Base-by-base conservation (phyloP, 2,329 filamentous ascomycete genomes). In the Alternaria incomplexa region DNA sequence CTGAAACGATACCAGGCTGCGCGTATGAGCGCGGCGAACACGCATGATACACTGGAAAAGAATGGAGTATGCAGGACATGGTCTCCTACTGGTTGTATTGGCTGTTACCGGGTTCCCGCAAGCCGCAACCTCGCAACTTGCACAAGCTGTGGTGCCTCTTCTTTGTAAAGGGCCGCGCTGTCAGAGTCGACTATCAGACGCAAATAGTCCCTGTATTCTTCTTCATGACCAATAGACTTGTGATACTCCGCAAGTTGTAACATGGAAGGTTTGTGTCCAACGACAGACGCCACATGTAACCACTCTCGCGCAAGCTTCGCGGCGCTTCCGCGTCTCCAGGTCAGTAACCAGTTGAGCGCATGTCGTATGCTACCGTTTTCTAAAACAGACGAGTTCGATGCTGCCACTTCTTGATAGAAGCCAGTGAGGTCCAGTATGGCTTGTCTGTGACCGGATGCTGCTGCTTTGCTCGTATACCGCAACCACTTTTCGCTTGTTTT, bases 401-500 rank as follows among this genome's bases (percentile, higher is more conserved):
- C 26, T 61, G 80, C 79, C 61, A 77, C 76, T 25, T 77, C 65
- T 3, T 71, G 76, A 62, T 84, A 84, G 68, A 81, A 84, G 17
- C 71, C 62, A 2, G 71, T 81, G 10, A 85, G 70, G 11, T 76
- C 62, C 36, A 78, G 74, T 26, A 76, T 77, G 9, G 82, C 81
- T 56, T 77, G 75, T 7, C 70, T 60, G 53, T 82, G 77, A 1
- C 80, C 78, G 6, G 78, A 79, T 11, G 79, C 77, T 4, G 82
- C 83, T 3, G 83, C 82, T 74, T 84, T 84, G 32, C 74, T 83
- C 56, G 80, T 80, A 64, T 81, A 79, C 60, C 78, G 78, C 9
- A 84, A 70, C 83, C 83, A 84, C 3, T 75, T 68, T 30, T 69
- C 68, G 15, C 73, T 79, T 25, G 67, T 62, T 26, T 65, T 63